A percentile compares a stretch with the other conserved stretches of the same genome.
Conservation (phyloP, 164 flowering plant genomes). For the Sedum album region DNA sequence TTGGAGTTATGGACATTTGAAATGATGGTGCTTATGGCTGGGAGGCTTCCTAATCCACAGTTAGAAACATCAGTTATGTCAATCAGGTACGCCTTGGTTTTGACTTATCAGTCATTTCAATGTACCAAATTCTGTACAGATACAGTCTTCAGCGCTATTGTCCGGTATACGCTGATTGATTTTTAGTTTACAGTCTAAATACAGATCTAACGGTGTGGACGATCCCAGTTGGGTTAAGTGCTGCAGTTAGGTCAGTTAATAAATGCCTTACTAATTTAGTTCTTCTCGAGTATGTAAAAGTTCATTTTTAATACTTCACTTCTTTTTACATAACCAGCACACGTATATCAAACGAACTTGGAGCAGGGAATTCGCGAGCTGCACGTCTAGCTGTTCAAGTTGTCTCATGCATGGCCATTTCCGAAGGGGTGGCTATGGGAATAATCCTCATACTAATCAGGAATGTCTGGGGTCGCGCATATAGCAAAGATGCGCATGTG, state of each 20-base stretch:
- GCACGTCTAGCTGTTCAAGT: conserved; percentile 54
- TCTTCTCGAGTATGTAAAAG: background rate
- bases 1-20: conserved; percentile 77
- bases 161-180: background rate
- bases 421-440: conserved; percentile 41
- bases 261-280: background rate
- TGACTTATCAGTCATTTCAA: background rate
- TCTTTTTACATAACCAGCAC: conserved; percentile 30
- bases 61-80: conserved; percentile 80
- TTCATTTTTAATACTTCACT: background rate
- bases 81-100: conserved; percentile 33
- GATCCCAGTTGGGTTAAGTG: conserved; percentile 68
- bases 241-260: conserved; percentile 53
- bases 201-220: conserved; percentile 45
- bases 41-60: conserved; percentile 65
- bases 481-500: conserved; percentile 60
- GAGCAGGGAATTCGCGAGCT: conserved; percentile 54
- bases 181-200: conserved; percentile 39
- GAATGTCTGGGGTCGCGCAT: conserved; percentile 55
- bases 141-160: background rate
- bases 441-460: conserved; percentile 20
- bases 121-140: no score
- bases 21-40: conserved; percentile 63
- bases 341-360: conserved; percentile 75
- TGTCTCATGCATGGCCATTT: conserved; percentile 32